phyloP scores from a whole-genome alignment of 1,139 yeast genomes.

The Taphrina confusa region DNA sequence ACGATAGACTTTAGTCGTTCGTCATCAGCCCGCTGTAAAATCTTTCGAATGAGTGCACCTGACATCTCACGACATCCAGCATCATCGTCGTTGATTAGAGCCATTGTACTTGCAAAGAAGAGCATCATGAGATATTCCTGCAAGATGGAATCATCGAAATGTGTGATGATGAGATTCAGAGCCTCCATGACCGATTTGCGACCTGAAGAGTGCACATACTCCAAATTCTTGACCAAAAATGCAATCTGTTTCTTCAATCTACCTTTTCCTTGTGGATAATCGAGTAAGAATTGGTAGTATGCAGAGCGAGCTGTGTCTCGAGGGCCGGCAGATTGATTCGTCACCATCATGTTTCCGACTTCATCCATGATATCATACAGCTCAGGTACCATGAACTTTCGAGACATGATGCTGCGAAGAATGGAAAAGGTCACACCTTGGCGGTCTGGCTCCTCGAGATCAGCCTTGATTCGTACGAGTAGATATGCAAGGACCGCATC shows the following conservation, averaged over 20 bases:
- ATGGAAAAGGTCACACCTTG: slow-evolving; percentile 89
- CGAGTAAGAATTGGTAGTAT: slow-evolving; percentile 84
- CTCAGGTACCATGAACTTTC: slow-evolving; percentile 79
- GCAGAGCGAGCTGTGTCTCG: slow-evolving; percentile 84
- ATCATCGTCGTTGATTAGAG: slow-evolving; percentile 74
- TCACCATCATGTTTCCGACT: slow-evolving; percentile 82
- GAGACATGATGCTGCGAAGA: slow-evolving; percentile 69
- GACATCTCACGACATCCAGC: slow-evolving; percentile 89
- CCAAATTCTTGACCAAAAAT: slow-evolving; percentile 76
- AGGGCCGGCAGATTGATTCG: slow-evolving; percentile 79
- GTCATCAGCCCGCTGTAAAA: slow-evolving; percentile 57
- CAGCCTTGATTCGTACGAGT: slow-evolving; percentile 77
- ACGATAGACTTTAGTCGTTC: slow-evolving; percentile 55
- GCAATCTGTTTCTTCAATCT: slow-evolving; percentile 80
- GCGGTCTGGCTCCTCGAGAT: slow-evolving; percentile 82
- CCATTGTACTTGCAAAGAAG: slow-evolving; percentile 78
- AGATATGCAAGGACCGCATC: slow-evolving; percentile 75
- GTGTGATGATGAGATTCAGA: slow-evolving; percentile 66
- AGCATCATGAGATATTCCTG: slow-evolving; percentile 69
- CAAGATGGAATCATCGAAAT: slow-evolving; percentile 63
- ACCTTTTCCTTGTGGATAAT: slow-evolving; percentile 90
- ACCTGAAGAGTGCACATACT: slow-evolving; percentile 84
- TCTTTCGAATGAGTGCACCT: slow-evolving; percentile 57
- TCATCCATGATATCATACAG: slow-evolving; percentile 85
- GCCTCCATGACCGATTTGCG: slow-evolving; percentile 90